Percentiles rank a stretch among this genome's conserved stretches.
Conservation (phyloP, 805 yeast genomes). For the Saitoella complicata region DNA sequence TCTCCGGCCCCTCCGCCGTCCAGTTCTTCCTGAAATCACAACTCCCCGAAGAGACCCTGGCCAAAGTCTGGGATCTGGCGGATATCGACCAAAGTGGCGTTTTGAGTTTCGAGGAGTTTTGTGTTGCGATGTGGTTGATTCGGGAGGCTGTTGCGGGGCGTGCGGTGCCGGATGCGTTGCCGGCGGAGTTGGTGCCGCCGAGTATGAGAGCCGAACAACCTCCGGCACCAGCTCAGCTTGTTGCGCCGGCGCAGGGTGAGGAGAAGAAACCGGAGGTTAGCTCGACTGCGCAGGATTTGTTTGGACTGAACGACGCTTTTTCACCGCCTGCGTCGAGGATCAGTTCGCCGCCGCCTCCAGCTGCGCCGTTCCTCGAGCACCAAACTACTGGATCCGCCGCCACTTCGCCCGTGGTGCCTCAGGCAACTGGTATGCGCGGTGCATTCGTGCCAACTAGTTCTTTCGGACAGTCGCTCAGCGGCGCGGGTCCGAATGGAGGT, state of each 20-base stretch:
- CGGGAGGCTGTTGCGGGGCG: conserved; percentile 69
- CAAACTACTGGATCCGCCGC: too few species aligned
- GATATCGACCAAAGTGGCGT: conserved; percentile 76
- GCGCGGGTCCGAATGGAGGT: too few species aligned
- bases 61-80: conserved; percentile 86
- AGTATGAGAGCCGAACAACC: conserved; percentile 2
- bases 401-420: conserved; percentile 1
- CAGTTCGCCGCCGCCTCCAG: conserved; percentile 5
- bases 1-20: conserved; percentile 71
- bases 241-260: conserved; percentile 22
- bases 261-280: conserved; percentile 15
- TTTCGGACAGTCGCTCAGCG: conserved; percentile 58
- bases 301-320: conserved; percentile 36
- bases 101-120: conserved; percentile 67
- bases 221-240: conserved; percentile 18
- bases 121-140: conserved; percentile 85
- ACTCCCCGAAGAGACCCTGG: conserved; percentile 67
- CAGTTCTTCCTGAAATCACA: conserved; percentile 78
- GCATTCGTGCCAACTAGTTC: conserved; percentile 68
- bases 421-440: conserved; percentile 36
- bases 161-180: conserved; percentile 63
- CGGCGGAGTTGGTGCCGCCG: conserved; percentile 36
- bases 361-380: conserved; percentile 3
- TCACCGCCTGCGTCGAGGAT: background rate
- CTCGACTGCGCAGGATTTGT: conserved; percentile 50